A percentile compares a stretch with the other conserved stretches of the same genome.
Conservation (phyloP, 129 eudicot species). For the Dittrichia graveolens region DNA sequence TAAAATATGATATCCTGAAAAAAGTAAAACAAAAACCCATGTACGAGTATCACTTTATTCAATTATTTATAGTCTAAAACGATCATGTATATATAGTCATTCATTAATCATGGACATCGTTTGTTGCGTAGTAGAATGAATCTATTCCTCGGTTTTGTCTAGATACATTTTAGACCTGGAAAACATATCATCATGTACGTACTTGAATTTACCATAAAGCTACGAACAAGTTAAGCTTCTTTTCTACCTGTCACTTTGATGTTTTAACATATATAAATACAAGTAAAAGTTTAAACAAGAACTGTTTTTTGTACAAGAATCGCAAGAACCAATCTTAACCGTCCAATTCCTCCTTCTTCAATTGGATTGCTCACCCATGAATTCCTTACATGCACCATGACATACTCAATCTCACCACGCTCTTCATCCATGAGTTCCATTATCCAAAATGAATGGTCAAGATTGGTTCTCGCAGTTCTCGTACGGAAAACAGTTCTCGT, state of each 20-base stretch:
- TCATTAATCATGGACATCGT: conserved; percentile 11
- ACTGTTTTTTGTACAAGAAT: no score
- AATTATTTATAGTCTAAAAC: not conserved
- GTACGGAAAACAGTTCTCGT: no score
- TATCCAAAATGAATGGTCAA: no score
- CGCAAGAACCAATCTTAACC: no score
- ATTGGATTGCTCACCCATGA: no score
- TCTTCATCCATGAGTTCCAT: no score
- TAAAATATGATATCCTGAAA: not conserved
- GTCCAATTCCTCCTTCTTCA: no score
- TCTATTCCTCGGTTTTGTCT: conserved; percentile 12
- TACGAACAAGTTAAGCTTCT: not conserved
- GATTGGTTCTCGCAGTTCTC: no score
- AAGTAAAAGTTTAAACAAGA: no score
- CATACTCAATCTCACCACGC: no score
- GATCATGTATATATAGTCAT: conserved; percentile 11
- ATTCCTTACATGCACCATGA: no score
- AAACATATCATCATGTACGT: conserved; percentile 11
- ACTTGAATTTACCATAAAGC: conserved; percentile 3
- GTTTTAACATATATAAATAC: no score
- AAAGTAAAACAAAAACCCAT: not conserved
- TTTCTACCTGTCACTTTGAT: not conserved
- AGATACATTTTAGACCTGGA: conserved; percentile 19
- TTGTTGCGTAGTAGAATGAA: conserved; percentile 32
- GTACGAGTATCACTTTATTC: conserved; percentile 11